Conservation (phyloP, 495 filamentous ascomycete species). For the Penicillium coffeae region DNA sequence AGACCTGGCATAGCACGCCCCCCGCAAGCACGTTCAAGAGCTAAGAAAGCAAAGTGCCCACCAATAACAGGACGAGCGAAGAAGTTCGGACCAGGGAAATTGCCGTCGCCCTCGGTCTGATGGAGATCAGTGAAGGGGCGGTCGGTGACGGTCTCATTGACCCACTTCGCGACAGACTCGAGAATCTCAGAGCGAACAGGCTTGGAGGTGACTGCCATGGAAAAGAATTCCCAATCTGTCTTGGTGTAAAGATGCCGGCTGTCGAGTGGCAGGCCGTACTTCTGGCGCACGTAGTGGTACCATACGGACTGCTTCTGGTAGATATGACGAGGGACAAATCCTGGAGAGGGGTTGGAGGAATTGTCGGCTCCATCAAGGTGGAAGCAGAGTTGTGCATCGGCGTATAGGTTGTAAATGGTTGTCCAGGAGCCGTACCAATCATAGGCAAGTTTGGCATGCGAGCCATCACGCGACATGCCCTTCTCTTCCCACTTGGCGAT, state of each 20-base stretch:
- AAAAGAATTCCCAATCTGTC: conserved; percentile 90
- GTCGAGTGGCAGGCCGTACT: conserved; percentile 82
- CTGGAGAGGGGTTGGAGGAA: conserved; percentile 20
- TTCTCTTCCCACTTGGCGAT: conserved; percentile 79
- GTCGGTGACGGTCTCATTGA: conserved; percentile 79
- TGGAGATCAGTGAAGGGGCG: conserved; percentile 81
- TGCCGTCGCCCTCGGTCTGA: conserved; percentile 67
- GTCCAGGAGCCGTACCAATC: conserved; percentile 96
- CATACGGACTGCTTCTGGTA: conserved; percentile 82
- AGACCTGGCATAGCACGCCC: conserved; percentile 64
- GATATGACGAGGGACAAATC: conserved; percentile 66
- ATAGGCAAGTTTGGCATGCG: conserved; percentile 88
- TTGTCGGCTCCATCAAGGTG: conserved; percentile 52
- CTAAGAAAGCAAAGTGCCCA: conserved; percentile 82
- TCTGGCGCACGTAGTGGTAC: conserved; percentile 79
- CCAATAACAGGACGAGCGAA: conserved; percentile 82
- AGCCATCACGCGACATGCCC: conserved; percentile 74
- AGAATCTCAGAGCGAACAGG: conserved; percentile 68
- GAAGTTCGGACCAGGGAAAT: conserved; percentile 67
- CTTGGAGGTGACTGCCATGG: conserved; percentile 69
- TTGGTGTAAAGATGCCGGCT: conserved; percentile 87
- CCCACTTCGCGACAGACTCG: conserved; percentile 73
- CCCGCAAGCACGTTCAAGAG: conserved; percentile 70
- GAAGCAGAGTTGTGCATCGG: conserved; percentile 78
- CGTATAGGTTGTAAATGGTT: conserved; percentile 88